Conservation (phyloP, 441 rosid genomes). For the Melastoma candidum region DNA sequence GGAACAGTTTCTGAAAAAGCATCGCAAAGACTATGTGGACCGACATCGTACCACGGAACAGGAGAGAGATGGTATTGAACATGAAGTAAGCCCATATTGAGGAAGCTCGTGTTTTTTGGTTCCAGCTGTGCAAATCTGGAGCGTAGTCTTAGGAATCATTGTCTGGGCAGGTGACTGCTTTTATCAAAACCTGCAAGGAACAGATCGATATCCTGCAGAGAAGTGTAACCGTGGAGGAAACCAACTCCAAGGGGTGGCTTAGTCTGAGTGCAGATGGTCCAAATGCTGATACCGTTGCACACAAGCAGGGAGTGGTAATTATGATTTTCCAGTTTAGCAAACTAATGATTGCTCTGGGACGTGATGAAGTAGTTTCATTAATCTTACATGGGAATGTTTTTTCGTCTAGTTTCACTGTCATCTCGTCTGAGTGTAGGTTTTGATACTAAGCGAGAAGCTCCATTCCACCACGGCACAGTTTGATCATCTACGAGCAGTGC, state of each 20-base stretch:
- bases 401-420: background rate
- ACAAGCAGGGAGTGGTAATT: constrained; percentile 95
- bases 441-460: constrained; percentile 89
- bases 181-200: constrained; percentile 85
- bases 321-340: constrained; percentile 10
- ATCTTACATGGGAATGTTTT: too few relatives aligned
- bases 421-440: constrained; percentile 40
- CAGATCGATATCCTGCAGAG: constrained; percentile 75
- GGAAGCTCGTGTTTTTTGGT: background rate
- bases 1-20: constrained; percentile 81
- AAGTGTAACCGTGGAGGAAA: constrained; percentile 63
- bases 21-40: constrained; percentile 83
- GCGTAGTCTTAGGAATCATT: too few relatives aligned
- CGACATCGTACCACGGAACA: constrained; percentile 75
- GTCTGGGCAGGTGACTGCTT: constrained; percentile 50
- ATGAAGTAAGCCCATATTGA: constrained; percentile 46
- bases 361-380: too few relatives aligned
- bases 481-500: constrained; percentile 83
- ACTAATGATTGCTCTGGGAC: too few relatives aligned
- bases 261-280: constrained; percentile 41
- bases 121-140: too few relatives aligned
- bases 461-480: constrained; percentile 77
- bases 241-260: constrained; percentile 76
- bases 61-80: constrained; percentile 94
- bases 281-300: constrained; percentile 75